These are phyloP conservation scores for Solanum gandarillasii DNA, from an alignment of 257 asterid species.

Conservation along the genomic window DNA sequence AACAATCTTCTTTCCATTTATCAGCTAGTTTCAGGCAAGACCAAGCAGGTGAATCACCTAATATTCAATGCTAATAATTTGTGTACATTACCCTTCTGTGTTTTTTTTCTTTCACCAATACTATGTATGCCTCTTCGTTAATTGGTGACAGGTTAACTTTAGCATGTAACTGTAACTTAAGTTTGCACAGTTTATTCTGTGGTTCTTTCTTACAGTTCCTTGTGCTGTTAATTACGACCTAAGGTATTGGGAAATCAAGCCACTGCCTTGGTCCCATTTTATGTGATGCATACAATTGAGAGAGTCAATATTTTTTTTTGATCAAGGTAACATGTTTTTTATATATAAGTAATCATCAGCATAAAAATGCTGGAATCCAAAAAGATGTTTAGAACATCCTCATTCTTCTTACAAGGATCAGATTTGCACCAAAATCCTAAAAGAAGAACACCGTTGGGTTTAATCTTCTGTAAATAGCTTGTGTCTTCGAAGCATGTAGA, in stretches of 20 bases:
- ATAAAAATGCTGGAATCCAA: not conserved
- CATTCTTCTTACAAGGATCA: not conserved
- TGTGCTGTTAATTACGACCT: not conserved
- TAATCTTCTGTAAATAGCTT: not conserved
- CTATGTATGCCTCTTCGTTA: not conserved
- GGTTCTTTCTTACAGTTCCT: not conserved
- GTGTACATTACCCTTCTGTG: not conserved
- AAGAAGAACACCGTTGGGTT: not conserved
- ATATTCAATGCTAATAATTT: not conserved
- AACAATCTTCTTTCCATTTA: constrained; percentile 85
- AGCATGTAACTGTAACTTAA: not conserved
- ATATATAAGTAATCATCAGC: not conserved
- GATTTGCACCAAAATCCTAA: not conserved
- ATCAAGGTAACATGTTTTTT: not conserved
- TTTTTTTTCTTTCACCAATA: not conserved
- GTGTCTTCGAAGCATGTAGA: not conserved
- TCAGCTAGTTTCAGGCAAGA: constrained; percentile 79
- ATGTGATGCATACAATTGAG: not conserved
- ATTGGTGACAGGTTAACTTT: not conserved
- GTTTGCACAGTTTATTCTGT: not conserved
- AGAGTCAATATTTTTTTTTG: not conserved
- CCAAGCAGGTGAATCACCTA: constrained; percentile 54
- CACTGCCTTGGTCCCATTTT: not conserved
- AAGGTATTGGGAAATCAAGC: not conserved
- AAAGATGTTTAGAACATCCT: not conserved